These are phyloP conservation scores for Diutina rugosa DNA, from an alignment of 1,139 yeast species.

Conservation along the genomic window DNA sequence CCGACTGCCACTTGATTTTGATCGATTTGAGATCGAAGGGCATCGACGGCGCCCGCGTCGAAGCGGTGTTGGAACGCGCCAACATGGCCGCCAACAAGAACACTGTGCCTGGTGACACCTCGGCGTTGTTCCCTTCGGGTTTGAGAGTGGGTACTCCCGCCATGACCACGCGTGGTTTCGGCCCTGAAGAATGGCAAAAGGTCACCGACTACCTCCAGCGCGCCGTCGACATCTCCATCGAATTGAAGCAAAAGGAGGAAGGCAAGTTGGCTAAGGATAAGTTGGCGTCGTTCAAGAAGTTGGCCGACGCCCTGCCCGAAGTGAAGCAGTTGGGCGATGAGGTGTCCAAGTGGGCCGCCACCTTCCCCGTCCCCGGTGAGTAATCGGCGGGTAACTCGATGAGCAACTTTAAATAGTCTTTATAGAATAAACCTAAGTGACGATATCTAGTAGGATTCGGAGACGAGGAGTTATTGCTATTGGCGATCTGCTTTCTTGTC, in stretches of 20 bases:
- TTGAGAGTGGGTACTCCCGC: conserved; percentile 98
- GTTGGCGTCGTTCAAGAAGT: conserved; percentile 47
- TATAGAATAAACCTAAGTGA: no score
- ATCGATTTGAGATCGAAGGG: conserved; percentile 82
- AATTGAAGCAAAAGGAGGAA: conserved; percentile 45
- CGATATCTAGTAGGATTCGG: no score
- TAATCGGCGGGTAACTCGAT: conserved; percentile 3
- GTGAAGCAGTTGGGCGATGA: conserved; percentile 50
- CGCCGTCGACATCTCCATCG: conserved; percentile 58
- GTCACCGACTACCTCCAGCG: conserved; percentile 74
- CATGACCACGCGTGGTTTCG: conserved; percentile 94
- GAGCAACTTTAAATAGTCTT: no score
- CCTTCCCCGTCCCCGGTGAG: conserved; percentile 76
- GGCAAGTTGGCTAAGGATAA: conserved; percentile 53
- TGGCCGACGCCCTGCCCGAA: conserved; percentile 45
- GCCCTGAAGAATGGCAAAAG: conserved; percentile 71
- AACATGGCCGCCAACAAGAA: conserved; percentile 95
- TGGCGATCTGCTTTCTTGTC: no score
- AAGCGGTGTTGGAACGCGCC: conserved; percentile 85
- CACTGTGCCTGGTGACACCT: conserved; percentile 96
- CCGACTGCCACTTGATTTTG: conserved; percentile 93
- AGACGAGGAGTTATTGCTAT: no score
- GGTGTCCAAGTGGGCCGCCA: conserved; percentile 52
- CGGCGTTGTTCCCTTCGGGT: conserved; percentile 97
- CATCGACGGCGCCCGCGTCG: conserved; percentile 96